These are phyloP conservation scores for Cystofilobasidium macerans DNA, from an alignment of 768 basidiomycete genomes.

Conservation along the genomic window DNA sequence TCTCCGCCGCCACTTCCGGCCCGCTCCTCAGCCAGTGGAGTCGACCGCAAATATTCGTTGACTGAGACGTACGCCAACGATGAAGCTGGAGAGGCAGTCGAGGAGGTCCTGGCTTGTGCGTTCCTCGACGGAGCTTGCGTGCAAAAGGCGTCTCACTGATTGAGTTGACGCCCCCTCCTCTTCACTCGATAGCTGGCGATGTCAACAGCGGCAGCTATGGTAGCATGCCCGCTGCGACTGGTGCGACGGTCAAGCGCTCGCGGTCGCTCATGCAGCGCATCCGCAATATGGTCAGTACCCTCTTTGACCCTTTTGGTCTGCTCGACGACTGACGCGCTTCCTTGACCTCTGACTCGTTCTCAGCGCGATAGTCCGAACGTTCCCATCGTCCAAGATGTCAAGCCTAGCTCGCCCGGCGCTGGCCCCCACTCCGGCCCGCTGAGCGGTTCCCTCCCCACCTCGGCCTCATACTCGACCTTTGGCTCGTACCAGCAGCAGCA, in stretches of 20 bases:
- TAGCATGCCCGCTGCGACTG: conserved; percentile 28
- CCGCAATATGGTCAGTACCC: conserved; percentile 53
- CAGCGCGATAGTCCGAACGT: conserved; percentile 27
- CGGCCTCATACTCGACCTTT: conserved; percentile 1
- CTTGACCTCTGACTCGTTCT: too few relatives aligned
- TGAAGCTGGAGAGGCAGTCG: background rate
- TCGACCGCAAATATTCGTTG: background rate
- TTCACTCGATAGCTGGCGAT: background rate
- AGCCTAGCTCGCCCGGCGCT: background rate
- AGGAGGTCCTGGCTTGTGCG: conserved; percentile 15
- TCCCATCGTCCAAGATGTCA: conserved; percentile 8
- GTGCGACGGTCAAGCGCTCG: conserved; percentile 50
- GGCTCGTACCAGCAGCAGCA: background rate
- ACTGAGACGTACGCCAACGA: background rate
- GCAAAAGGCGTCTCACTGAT: background rate
- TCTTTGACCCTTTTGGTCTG: background rate
- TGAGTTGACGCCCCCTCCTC: background rate
- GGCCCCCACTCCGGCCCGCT: background rate
- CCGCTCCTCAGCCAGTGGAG: background rate
- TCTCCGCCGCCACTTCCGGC: conserved; percentile 31
- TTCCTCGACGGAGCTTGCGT: background rate
- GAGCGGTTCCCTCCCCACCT: conserved; percentile 8
- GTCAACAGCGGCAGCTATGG: conserved; percentile 30
- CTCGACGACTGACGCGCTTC: background rate
- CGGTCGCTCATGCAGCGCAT: conserved; percentile 81